Evolutionary conservation across 805 yeast species (phyloP).

Genomic region (Hermanozyma aechmeae): DNA sequence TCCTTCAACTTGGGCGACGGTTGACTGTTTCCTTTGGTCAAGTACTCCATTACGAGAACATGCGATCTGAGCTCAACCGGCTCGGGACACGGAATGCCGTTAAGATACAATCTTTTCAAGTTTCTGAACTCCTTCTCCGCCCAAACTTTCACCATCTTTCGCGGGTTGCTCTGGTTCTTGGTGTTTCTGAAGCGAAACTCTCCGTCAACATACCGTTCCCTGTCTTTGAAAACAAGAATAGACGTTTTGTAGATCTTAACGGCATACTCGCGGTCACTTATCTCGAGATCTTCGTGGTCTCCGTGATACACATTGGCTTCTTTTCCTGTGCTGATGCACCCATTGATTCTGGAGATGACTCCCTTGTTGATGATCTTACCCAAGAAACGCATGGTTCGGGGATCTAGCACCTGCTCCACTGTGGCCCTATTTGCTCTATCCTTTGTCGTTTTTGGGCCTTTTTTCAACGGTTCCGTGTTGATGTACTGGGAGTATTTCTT

Average conservation of each 20-base stretch:
- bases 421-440: slow-evolving; percentile 95
- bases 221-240: slow-evolving; percentile 90
- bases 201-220: slow-evolving; percentile 94
- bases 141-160: slow-evolving; percentile 97
- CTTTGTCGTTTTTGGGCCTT: slow-evolving; percentile 50
- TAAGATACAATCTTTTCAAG: slow-evolving; percentile 65
- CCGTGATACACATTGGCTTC: slow-evolving; percentile 92
- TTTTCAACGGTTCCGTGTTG: slow-evolving; percentile 51
- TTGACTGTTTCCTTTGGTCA: slow-evolving; percentile 71
- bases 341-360: slow-evolving; percentile 75
- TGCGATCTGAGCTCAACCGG: slow-evolving; percentile 85
- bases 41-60: slow-evolving; percentile 89
- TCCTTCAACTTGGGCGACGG: slow-evolving; percentile 89
- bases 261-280: slow-evolving; percentile 52
- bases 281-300: slow-evolving; percentile 48
- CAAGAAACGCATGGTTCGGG: slow-evolving; percentile 79
- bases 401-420: slow-evolving; percentile 93
- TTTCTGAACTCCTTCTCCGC: slow-evolving; percentile 97
- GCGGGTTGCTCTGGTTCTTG: slow-evolving; percentile 80
- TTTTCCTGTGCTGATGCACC: slow-evolving; percentile 93
- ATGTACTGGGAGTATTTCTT: slow-evolving; percentile 59
- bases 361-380: slow-evolving; percentile 79
- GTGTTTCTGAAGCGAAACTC: slow-evolving; percentile 87
- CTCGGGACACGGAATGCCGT: slow-evolving; percentile 89
- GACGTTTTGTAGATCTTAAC: slow-evolving; percentile 95